phyloP scores from a whole-genome alignment of 192 early-diverging fungal genomes.

The Phlyctochytrium arcticum region DNA sequence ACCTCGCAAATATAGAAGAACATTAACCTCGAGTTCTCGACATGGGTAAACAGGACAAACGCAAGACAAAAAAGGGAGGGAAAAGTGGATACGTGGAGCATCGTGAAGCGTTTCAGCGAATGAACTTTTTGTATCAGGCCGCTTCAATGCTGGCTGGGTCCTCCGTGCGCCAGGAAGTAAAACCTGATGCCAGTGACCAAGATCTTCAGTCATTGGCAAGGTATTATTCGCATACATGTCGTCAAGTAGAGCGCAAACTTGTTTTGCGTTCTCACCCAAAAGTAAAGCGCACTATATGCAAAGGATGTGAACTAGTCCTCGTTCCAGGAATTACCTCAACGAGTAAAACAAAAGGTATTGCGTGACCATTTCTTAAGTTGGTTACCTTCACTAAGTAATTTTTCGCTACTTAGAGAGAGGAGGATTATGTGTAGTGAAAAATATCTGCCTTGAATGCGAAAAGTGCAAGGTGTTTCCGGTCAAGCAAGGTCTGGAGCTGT shows the following conservation, averaged over 20 bases:
- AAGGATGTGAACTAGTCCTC: conserved; percentile 47
- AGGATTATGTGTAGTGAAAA: too few relatives aligned
- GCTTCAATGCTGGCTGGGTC: conserved; percentile 53
- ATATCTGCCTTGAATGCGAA: neutral
- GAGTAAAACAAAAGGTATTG: too few relatives aligned
- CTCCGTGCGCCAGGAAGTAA: neutral
- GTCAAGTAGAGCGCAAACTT: conserved; percentile 46
- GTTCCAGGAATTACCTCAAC: conserved; percentile 50
- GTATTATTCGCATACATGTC: conserved; percentile 46
- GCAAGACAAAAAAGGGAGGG: conserved; percentile 1
- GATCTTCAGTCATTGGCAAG: conserved; percentile 24
- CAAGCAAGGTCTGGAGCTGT: neutral
- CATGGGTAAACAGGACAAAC: neutral
- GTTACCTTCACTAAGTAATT: too few relatives aligned
- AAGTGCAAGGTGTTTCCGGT: neutral
- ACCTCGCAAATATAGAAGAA: too few relatives aligned
- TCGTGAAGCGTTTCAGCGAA: conserved; percentile 54
- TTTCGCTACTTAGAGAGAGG: too few relatives aligned
- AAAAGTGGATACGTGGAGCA: conserved; percentile 31
- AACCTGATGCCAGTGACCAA: too few relatives aligned
- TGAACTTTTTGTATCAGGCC: conserved; percentile 67
- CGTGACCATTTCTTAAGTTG: too few relatives aligned
- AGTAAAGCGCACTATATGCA: conserved; percentile 54
- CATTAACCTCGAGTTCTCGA: too few relatives aligned
- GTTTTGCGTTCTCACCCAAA: conserved; percentile 53